Evolutionary conservation across 257 asterid species (phyloP).

Genomic region (Datura wrightii): DNA sequence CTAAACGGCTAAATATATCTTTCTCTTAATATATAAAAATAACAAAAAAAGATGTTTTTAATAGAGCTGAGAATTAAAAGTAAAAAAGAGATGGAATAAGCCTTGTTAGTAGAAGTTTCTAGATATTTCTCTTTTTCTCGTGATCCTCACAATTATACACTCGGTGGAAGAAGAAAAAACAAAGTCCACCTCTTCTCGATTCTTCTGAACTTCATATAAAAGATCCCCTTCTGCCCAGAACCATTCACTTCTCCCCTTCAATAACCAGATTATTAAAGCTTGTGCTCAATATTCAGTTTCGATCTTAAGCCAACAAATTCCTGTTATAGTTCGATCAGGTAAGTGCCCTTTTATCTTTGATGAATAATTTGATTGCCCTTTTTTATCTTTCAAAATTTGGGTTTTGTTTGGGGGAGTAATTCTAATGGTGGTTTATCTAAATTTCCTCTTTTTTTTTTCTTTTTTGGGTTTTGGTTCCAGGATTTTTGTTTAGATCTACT

Average conservation of each 20-base stretch:
- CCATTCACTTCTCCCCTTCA: background rate
- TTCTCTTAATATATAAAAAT: too few relatives aligned
- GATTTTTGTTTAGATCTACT: constrained; percentile 44
- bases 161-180: background rate
- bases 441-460: too few relatives aligned
- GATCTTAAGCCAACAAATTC: background rate
- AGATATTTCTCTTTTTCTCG: too few relatives aligned
- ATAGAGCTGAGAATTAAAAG: too few relatives aligned
- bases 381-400: background rate
- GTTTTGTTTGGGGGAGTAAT: background rate
- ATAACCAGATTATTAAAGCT: background rate
- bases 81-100: too few relatives aligned
- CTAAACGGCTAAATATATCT: too few relatives aligned
- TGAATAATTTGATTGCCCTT: background rate
- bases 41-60: too few relatives aligned
- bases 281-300: background rate
- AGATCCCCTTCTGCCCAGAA: background rate
- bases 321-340: background rate
- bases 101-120: too few relatives aligned
- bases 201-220: background rate
- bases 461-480: constrained; percentile 37
- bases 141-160: too few relatives aligned
- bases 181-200: background rate
- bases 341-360: background rate
- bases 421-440: background rate